Percentiles rank a stretch among this genome's conserved stretches.
phyloP scores from a whole-genome alignment of 768 basidiomycete species.

The Paxillus involutus region DNA sequence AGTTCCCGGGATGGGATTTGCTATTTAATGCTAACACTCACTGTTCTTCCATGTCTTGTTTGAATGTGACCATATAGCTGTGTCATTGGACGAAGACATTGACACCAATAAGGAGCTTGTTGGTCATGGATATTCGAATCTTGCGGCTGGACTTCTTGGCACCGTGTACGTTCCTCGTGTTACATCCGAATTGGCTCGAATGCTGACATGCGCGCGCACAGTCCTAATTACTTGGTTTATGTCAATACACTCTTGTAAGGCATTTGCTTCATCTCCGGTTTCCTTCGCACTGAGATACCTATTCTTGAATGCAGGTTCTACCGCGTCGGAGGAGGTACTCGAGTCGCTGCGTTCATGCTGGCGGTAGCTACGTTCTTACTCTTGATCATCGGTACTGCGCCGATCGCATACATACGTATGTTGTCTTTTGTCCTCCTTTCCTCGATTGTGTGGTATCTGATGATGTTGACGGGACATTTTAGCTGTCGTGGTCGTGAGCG shows the following conservation, averaged over 20 bases:
- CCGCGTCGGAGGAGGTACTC: conserved; percentile 85
- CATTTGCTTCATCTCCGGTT: conserved; percentile 2
- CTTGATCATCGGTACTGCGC: conserved; percentile 80
- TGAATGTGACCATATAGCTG: conserved; percentile 45
- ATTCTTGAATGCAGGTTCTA: conserved; percentile 59
- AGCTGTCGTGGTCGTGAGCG: conserved; percentile 91
- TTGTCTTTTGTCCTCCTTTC: conserved; percentile 6
- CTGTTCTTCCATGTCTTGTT: too few species aligned
- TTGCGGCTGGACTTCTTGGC: conserved; percentile 77
- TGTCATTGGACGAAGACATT: conserved; percentile 86
- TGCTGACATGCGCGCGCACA: conserved; percentile 25
- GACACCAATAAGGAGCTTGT: conserved; percentile 92
- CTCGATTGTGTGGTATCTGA: background rate
- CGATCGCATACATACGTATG: conserved; percentile 91
- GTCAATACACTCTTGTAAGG: conserved; percentile 79
- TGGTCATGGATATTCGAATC: conserved; percentile 89
- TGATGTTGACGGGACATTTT: background rate
- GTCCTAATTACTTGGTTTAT: conserved; percentile 86
- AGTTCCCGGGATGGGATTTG: conserved; percentile 13
- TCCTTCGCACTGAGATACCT: background rate
- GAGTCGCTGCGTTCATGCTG: conserved; percentile 84
- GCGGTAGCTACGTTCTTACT: conserved; percentile 71
- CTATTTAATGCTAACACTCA: background rate
- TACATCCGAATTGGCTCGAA: background rate
- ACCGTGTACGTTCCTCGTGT: conserved; percentile 58